Conservation (phyloP, 208 protist species). For the Leishmania turanica region DNA sequence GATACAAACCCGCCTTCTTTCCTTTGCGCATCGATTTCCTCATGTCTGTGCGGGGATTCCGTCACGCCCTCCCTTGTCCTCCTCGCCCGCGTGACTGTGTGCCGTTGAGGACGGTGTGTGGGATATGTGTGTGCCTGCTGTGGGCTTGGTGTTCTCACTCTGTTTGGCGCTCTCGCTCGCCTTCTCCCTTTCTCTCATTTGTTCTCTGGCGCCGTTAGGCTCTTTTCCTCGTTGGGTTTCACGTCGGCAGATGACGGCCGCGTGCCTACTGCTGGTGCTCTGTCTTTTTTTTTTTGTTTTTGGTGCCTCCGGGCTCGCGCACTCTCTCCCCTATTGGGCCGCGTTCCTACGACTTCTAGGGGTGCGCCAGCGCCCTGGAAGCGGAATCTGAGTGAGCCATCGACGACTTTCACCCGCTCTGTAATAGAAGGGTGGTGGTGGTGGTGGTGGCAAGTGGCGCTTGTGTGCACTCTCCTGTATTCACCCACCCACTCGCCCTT, state of each 20-base stretch:
- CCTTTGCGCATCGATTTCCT: neutral
- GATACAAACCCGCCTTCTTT: neutral
- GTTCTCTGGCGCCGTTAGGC: neutral
- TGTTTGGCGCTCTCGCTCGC: neutral
- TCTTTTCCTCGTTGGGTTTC: neutral
- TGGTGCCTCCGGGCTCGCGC: neutral
- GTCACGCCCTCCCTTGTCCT: neutral
- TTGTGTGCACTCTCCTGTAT: neutral
- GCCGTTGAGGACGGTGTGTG: neutral
- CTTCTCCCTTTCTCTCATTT: neutral
- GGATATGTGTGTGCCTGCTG: neutral
- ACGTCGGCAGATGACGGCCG: neutral
- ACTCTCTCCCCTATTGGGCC: neutral
- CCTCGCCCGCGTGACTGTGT: neutral
- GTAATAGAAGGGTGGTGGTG: neutral
- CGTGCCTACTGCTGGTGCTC: neutral
- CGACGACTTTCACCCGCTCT: neutral
- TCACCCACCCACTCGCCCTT: neutral
- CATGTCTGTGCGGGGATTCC: neutral
- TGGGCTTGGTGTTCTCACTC: neutral
- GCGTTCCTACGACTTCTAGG: neutral
- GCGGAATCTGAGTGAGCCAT: neutral
- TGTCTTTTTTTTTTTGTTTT: neutral
- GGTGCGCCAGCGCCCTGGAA: neutral
- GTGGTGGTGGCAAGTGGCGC: neutral